Conservation (phyloP, 225 moss, liverwort and hornwort genomes). For the Bryum argenteum region DNA sequence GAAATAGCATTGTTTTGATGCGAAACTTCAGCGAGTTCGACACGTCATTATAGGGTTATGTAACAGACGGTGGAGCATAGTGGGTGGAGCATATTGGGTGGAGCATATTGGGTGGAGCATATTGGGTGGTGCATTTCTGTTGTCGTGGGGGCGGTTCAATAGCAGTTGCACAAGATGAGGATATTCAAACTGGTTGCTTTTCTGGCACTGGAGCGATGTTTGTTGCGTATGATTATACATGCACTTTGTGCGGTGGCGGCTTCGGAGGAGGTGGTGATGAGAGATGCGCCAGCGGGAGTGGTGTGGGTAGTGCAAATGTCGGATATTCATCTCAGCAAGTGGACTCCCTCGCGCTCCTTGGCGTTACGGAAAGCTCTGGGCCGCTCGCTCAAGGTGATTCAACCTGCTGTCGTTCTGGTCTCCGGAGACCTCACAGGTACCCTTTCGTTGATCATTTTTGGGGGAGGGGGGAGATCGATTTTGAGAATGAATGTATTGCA, state of each 20-base stretch:
- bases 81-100: too few relatives aligned
- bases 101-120: too few relatives aligned
- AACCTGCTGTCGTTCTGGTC: constrained; percentile 74
- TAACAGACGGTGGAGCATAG: too few relatives aligned
- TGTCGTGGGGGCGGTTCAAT: too few relatives aligned
- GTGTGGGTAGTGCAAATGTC: constrained; percentile 93
- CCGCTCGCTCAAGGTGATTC: constrained; percentile 55
- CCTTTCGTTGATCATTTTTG: too few relatives aligned
- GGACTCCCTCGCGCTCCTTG: constrained; percentile 57
- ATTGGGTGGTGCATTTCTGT: too few relatives aligned
- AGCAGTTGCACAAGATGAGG: too few relatives aligned
- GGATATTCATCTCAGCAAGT: constrained; percentile 84
- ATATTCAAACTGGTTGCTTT: neutral
- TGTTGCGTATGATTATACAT: neutral
- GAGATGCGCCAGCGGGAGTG: constrained; percentile 54
- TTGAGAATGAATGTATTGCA: too few relatives aligned
- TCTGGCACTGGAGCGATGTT: neutral
- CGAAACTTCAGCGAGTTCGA: too few relatives aligned
- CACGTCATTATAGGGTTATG: too few relatives aligned
- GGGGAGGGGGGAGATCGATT: too few relatives aligned
- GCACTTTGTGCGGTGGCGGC: neutral
- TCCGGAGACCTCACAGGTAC: constrained; percentile 87
- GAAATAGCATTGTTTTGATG: too few relatives aligned
- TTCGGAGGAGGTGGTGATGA: constrained; percentile 34
- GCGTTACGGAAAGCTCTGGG: constrained; percentile 66